These are phyloP conservation scores for Ceratocystis eucalypticola DNA, from an alignment of 2,329 filamentous ascomycete genomes.

Conservation along the genomic window DNA sequence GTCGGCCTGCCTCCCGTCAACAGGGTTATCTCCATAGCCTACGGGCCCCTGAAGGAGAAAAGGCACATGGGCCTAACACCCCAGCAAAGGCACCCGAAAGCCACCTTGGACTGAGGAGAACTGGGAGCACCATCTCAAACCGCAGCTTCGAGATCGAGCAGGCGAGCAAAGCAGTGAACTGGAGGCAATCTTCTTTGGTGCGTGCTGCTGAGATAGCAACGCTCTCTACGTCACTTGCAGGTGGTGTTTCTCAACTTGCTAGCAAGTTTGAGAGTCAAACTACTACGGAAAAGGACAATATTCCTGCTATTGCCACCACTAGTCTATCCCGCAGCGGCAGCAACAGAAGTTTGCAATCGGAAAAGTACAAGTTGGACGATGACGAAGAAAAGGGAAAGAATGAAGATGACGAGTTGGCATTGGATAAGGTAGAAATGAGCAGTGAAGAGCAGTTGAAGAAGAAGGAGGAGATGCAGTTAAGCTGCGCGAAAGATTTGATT, in stretches of 20 bases:
- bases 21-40: conserved; percentile 12
- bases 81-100: background rate
- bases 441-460: conserved; percentile 18
- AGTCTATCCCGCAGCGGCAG: conserved; percentile 1
- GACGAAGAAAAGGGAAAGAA: background rate
- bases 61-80: background rate
- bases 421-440: conserved; percentile 19
- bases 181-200: conserved; percentile 12
- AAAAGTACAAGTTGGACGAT: background rate
- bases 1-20: conserved; percentile 9
- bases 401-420: background rate
- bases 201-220: conserved; percentile 20
- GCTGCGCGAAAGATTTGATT: conserved; percentile 16
- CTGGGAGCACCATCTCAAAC: conserved; percentile 9
- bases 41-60: conserved; percentile 10
- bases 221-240: conserved; percentile 23
- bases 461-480: conserved; percentile 19
- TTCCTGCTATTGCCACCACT: background rate
- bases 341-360: conserved; percentile 6
- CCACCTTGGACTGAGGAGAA: conserved; percentile 7
- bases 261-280: conserved; percentile 26
- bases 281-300: background rate
- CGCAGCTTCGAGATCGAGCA: conserved; percentile 16
- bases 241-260: conserved; percentile 27
- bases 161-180: conserved; percentile 7